Conservation (phyloP, 768 basidiomycete genomes). For the Panaeolus papilionaceus region DNA sequence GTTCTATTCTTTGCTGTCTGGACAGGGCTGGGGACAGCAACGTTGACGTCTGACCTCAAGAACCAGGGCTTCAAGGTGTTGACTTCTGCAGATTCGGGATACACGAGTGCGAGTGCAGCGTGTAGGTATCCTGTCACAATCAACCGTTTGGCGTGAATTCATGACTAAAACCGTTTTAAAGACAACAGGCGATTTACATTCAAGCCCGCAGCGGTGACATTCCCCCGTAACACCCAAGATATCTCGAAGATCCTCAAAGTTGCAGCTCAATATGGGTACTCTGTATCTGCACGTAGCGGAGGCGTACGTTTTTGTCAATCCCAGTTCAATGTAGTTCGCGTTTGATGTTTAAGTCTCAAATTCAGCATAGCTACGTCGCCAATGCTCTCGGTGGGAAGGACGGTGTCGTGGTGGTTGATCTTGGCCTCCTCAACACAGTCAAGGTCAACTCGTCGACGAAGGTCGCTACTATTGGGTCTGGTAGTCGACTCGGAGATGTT, state of each 20-base stretch:
- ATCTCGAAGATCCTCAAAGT: slow-evolving; percentile 35
- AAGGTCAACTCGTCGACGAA: slow-evolving; percentile 35
- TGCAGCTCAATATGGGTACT: slow-evolving; percentile 32
- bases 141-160: not conserved
- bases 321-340: not conserved
- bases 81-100: slow-evolving; percentile 28
- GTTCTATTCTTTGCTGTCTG: not conserved
- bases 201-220: slow-evolving; percentile 37
- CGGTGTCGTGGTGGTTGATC: slow-evolving; percentile 47
- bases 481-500: slow-evolving; percentile 46
- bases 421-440: slow-evolving; percentile 43
- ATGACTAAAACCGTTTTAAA: slow-evolving; percentile 10
- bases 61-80: slow-evolving; percentile 29
- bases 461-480: slow-evolving; percentile 43
- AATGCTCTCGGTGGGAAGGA: slow-evolving; percentile 49
- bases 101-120: slow-evolving; percentile 29
- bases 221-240: slow-evolving; percentile 34
- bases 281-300: slow-evolving; percentile 46
- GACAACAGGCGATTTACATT: slow-evolving; percentile 38
- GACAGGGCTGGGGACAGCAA: not conserved
- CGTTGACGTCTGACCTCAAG: slow-evolving; percentile 27
- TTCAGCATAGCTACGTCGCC: slow-evolving; percentile 50
- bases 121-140: slow-evolving; percentile 27
- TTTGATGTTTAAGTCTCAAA: not conserved
- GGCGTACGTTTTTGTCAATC: slow-evolving; percentile 39